Percentiles rank a stretch among this genome's conserved stretches.
These are phyloP conservation scores for Penicillium sp. DNA, from an alignment of 2,329 filamentous ascomycete species.

Conservation along the genomic window DNA sequence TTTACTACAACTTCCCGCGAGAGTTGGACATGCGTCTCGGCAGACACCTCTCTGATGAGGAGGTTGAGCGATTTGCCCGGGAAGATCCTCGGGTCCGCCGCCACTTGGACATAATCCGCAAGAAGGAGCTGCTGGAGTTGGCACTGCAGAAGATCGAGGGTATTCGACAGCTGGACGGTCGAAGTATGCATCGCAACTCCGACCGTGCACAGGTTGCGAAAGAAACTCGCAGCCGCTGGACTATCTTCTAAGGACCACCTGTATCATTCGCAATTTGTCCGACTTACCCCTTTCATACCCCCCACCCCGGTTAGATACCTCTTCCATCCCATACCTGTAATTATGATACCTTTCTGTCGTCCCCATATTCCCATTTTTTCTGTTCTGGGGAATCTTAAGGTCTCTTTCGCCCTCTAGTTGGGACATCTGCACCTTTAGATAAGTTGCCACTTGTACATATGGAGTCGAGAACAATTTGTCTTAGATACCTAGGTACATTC, in stretches of 20 bases:
- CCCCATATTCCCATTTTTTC: slow-evolving; percentile 4
- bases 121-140: slow-evolving; percentile 90
- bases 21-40: slow-evolving; percentile 88
- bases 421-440: not conserved
- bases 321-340: slow-evolving; percentile 1
- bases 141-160: slow-evolving; percentile 96
- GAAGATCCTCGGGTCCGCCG: slow-evolving; percentile 89
- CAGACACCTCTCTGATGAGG: slow-evolving; percentile 73
- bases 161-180: slow-evolving; percentile 78
- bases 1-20: slow-evolving; percentile 96
- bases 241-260: slow-evolving; percentile 43
- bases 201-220: slow-evolving; percentile 41
- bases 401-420: not conserved
- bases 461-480: not conserved
- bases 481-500: too few relatives aligned
- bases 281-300: not conserved
- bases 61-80: slow-evolving; percentile 87
- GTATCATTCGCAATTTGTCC: not conserved
- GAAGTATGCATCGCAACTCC: slow-evolving; percentile 62
- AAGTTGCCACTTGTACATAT: slow-evolving; percentile 3
- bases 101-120: slow-evolving; percentile 87
- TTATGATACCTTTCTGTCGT: slow-evolving; percentile 5
- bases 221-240: slow-evolving; percentile 48
- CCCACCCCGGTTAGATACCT: slow-evolving; percentile 2
- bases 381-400: not conserved